A percentile compares a stretch with the other conserved stretches of the same genome.
Conservation (phyloP, 2,329 filamentous ascomycete genomes). For the Epichloe uncinata region DNA sequence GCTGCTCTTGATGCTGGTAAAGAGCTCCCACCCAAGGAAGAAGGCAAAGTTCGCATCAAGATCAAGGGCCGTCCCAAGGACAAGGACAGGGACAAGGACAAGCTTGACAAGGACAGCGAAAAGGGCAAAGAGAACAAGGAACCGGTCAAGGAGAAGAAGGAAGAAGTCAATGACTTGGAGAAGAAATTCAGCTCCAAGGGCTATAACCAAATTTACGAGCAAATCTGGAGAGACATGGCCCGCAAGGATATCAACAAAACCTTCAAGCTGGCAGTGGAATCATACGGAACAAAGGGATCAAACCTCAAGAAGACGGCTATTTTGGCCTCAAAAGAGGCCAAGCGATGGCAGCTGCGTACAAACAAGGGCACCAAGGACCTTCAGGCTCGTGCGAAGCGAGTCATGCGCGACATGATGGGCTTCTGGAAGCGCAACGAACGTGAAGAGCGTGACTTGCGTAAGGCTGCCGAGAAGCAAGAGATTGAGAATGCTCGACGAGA, state of each 20-base stretch:
- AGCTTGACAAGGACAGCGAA: conserved; percentile 30
- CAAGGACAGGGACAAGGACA: conserved; percentile 24
- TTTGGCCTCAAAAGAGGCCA: conserved; percentile 90
- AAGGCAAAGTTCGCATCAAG: conserved; percentile 50
- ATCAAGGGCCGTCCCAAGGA: conserved; percentile 39
- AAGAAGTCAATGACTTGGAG: conserved; percentile 40
- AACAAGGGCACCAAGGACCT: conserved; percentile 99
- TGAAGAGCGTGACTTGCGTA: conserved; percentile 87
- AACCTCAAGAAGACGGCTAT: conserved; percentile 97
- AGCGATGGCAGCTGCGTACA: conserved; percentile 91
- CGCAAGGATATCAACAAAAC: conserved; percentile 91
- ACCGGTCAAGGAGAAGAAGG: conserved; percentile 38
- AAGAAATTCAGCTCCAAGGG: conserved; percentile 73
- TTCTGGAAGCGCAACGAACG: conserved; percentile 99
- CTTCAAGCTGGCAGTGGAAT: conserved; percentile 74
- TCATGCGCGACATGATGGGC: conserved; percentile 98
- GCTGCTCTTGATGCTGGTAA: conserved; percentile 69
- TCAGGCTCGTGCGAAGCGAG: conserved; percentile 89
- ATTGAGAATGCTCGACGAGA: conserved; percentile 93
- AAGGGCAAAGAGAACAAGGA: conserved; percentile 27
- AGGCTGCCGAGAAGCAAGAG: conserved; percentile 89
- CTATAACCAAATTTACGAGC: conserved; percentile 93
- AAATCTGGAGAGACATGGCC: conserved; percentile 91
- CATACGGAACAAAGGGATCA: conserved; percentile 75
- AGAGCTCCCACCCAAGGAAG: conserved; percentile 47